Evolutionary conservation across 306 rosid genomes (phyloP).

Genomic region (Fragaria ananassa): DNA sequence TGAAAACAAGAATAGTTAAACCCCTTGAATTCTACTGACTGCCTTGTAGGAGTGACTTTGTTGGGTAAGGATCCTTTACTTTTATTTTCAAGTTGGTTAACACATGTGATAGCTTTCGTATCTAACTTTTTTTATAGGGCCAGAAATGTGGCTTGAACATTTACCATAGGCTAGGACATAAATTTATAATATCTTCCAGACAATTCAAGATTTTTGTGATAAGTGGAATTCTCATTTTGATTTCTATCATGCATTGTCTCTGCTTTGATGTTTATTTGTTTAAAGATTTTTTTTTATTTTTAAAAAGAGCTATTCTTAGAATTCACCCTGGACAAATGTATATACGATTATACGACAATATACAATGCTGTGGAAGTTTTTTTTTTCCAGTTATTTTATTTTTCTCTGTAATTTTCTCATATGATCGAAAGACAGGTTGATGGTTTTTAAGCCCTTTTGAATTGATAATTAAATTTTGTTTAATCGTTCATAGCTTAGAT

Average conservation of each 20-base stretch:
- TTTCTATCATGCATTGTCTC: background rate
- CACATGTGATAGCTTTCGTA: too few species aligned
- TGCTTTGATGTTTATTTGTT: background rate
- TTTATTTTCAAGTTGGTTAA: too few species aligned
- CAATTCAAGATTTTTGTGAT: too few species aligned
- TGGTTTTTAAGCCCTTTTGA: background rate
- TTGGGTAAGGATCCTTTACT: background rate
- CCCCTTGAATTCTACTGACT: too few species aligned
- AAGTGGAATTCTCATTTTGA: too few species aligned
- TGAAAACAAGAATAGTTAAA: background rate
- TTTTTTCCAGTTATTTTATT: background rate
- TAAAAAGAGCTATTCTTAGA: background rate
- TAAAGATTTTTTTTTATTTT: background rate
- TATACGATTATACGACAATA: background rate
- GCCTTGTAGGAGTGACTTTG: too few species aligned
- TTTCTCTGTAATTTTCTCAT: background rate
- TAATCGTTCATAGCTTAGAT: background rate
- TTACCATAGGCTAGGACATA: too few species aligned
- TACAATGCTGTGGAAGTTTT: background rate
- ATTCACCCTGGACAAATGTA: background rate
- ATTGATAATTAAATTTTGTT: background rate
- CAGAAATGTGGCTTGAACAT: too few species aligned
- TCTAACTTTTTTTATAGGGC: too few species aligned
- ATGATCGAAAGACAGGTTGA: background rate
- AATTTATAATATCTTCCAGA: too few species aligned